These are phyloP conservation scores for Nakaseomyces uthaithaninus DNA, from an alignment of 1,139 yeast genomes.

Conservation along the genomic window DNA sequence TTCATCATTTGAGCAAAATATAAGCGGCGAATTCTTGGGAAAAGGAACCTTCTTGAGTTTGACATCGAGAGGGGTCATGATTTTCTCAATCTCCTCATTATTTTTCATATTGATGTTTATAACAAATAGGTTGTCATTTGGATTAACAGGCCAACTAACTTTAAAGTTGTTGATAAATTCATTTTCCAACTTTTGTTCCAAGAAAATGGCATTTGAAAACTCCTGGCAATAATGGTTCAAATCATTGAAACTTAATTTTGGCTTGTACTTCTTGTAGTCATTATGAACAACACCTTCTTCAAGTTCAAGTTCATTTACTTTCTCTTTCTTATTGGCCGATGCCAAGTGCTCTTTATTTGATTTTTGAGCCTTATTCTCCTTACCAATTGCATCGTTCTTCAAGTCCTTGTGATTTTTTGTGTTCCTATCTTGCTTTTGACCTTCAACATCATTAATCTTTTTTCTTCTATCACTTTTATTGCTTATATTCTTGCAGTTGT, in stretches of 20 bases:
- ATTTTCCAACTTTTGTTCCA: conserved; percentile 47
- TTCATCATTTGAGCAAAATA: conserved; percentile 35
- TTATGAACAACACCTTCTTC: conserved; percentile 33
- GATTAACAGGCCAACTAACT: conserved; percentile 48
- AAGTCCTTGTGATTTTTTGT: no score
- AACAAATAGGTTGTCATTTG: conserved; percentile 37
- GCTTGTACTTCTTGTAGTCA: conserved; percentile 30
- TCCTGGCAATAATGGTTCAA: conserved; percentile 49
- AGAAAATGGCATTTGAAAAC: conserved; percentile 51
- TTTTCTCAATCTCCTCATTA: conserved; percentile 31
- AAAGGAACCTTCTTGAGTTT: conserved; percentile 36
- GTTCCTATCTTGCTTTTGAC: neutral
- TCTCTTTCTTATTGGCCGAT: neutral
- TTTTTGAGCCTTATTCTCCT: no score
- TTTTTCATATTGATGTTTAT: conserved; percentile 34
- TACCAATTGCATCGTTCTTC: no score
- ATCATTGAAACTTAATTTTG: conserved; percentile 43
- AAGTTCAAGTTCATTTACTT: neutral
- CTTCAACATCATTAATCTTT: neutral
- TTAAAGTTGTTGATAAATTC: conserved; percentile 42
- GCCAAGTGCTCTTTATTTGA: neutral
- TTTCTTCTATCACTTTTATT: conserved; percentile 2
- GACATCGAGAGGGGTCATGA: conserved; percentile 34
- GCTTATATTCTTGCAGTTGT: no score
- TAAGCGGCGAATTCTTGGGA: conserved; percentile 40